Conservation (phyloP, 805 yeast species). For the Cyberlindnera americana region DNA sequence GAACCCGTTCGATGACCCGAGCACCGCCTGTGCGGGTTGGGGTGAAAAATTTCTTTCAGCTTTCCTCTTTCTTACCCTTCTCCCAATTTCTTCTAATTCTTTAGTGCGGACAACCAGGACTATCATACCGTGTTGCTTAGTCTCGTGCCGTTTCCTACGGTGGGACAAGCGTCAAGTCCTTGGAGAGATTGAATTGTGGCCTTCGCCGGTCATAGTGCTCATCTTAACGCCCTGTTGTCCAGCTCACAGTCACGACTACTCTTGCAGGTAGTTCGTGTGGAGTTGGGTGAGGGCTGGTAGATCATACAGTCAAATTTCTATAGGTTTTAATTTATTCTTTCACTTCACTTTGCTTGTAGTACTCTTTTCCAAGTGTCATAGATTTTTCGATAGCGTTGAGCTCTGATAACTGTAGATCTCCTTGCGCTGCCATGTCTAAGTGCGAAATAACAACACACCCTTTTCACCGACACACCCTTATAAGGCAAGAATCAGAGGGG, state of each 20-base stretch:
- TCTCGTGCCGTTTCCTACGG: constrained; percentile 27
- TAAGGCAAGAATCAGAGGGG: too few relatives aligned
- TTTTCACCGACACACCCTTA: not conserved
- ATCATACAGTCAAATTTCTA: constrained; percentile 43
- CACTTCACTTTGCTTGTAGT: not conserved
- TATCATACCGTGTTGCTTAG: constrained; percentile 70
- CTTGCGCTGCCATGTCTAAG: too few relatives aligned
- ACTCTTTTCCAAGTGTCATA: too few relatives aligned
- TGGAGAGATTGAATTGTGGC: constrained; percentile 51
- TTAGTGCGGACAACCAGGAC: constrained; percentile 75
- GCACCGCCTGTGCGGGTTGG: too few relatives aligned
- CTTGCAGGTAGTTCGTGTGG: constrained; percentile 38
- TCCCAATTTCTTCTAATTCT: constrained; percentile 14
- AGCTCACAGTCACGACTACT: constrained; percentile 30
- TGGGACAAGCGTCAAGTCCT: constrained; percentile 64
- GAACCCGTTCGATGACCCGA: too few relatives aligned
- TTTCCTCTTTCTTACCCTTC: not conserved
- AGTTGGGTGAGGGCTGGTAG: constrained; percentile 63
- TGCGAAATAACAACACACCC: not conserved
- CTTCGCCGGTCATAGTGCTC: constrained; percentile 37
- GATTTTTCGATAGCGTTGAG: too few relatives aligned
- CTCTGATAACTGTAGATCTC: too few relatives aligned
- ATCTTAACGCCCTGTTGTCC: constrained; percentile 65
- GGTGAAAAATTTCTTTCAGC: constrained; percentile 1
- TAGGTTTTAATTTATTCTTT: not conserved